phyloP scores from a whole-genome alignment of 2,329 filamentous ascomycete genomes.

The Diaporthe amygdali region DNA sequence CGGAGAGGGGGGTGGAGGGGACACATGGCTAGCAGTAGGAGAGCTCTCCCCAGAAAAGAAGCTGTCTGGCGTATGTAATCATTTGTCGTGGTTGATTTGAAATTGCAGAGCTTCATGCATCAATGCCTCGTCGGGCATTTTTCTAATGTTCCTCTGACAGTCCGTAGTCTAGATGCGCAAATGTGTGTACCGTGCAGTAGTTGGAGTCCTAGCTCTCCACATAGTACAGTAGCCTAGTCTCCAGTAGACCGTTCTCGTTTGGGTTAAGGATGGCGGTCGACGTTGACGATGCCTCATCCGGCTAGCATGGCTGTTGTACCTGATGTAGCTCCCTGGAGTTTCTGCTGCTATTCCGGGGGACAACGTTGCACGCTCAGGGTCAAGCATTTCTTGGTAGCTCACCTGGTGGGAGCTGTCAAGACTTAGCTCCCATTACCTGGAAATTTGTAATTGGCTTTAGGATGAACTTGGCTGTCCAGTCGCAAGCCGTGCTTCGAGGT shows the following conservation, averaged over 20 bases:
- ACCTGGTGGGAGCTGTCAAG: slow-evolving; percentile 5
- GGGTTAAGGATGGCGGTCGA: background rate
- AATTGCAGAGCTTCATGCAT: slow-evolving; percentile 26
- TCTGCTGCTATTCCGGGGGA: slow-evolving; percentile 1
- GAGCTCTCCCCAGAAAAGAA: background rate
- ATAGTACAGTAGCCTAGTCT: background rate
- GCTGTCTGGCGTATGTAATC: slow-evolving; percentile 1
- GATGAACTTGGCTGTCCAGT: slow-evolving; percentile 9
- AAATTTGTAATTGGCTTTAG: slow-evolving; percentile 13
- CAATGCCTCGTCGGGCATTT: slow-evolving; percentile 16
- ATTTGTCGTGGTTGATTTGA: slow-evolving; percentile 4
- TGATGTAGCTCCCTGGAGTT: background rate
- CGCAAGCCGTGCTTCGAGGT: background rate
- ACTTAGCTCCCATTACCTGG: slow-evolving; percentile 15
- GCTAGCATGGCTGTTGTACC: background rate
- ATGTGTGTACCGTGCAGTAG: slow-evolving; percentile 7
- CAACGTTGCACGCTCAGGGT: slow-evolving; percentile 13
- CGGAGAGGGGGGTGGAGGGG: background rate
- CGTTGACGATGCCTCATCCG: background rate
- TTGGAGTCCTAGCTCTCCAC: background rate
- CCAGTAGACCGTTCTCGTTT: background rate
- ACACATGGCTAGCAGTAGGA: background rate
- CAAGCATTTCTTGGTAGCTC: slow-evolving; percentile 10
- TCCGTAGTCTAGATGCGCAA: background rate
- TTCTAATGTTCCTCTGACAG: background rate